Evolutionary conservation across 169 alveolate genomes (phyloP).

Genomic region (Besnoitia besnoiti): DNA sequence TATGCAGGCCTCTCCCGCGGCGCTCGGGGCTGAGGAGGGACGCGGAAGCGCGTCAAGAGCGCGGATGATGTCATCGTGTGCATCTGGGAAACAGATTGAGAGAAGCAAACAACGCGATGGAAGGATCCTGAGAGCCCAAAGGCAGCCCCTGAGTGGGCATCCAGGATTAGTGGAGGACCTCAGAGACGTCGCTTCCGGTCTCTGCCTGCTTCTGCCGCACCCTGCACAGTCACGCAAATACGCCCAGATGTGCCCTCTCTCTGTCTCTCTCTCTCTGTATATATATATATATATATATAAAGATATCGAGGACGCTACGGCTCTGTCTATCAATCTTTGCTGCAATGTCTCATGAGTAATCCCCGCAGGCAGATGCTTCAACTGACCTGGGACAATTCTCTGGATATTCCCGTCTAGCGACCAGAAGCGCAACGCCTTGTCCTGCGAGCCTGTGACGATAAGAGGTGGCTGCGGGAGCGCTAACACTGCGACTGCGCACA

Average conservation of each 20-base stretch:
- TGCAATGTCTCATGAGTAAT: neutral
- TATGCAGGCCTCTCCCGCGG: neutral
- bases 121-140: no score
- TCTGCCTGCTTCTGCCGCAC: no score
- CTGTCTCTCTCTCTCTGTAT: no score
- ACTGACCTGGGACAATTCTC: neutral
- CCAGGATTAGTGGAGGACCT: no score
- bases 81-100: neutral
- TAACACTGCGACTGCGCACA: neutral
- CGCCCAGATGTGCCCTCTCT: no score
- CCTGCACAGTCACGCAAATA: no score
- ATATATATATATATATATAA: no score
- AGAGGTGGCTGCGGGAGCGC: neutral
- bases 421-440: conserved; percentile 44
- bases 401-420: neutral
- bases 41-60: conserved; percentile 13
- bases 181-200: no score
- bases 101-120: no score
- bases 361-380: no score
- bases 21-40: neutral
- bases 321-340: neutral
- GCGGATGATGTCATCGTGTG: conserved; percentile 54
- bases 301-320: neutral
- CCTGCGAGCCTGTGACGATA: conserved; percentile 54
- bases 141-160: no score